phyloP scores from a whole-genome alignment of 805 yeast species.

The Metschnikowia dekortorum region DNA sequence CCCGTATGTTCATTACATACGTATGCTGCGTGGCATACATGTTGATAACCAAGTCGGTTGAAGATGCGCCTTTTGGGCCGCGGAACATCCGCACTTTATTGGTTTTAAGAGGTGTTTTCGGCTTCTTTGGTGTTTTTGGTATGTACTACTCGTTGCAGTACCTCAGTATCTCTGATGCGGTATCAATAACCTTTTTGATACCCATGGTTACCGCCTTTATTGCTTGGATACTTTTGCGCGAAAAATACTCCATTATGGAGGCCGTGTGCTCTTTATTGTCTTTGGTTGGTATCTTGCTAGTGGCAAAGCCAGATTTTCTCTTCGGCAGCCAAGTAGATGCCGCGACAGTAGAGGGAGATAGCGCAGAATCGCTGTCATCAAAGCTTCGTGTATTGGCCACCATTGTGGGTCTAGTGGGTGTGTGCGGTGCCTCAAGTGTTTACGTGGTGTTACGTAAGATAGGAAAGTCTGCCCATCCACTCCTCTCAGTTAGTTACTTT shows the following conservation, averaged over 20 bases:
- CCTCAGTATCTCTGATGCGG: slow-evolving; percentile 74
- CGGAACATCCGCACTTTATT: slow-evolving; percentile 50
- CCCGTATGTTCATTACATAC: slow-evolving; percentile 72
- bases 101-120: slow-evolving; percentile 61
- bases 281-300: slow-evolving; percentile 68
- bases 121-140: slow-evolving; percentile 73
- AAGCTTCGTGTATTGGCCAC: slow-evolving; percentile 59
- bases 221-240: slow-evolving; percentile 66
- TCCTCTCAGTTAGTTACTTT: slow-evolving; percentile 73
- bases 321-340: slow-evolving; percentile 44
- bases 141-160: slow-evolving; percentile 71
- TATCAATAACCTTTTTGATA: slow-evolving; percentile 69
- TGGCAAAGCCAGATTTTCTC: slow-evolving; percentile 75
- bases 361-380: slow-evolving; percentile 50
- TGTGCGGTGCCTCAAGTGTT: slow-evolving; percentile 64
- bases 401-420: slow-evolving; percentile 59
- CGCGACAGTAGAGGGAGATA: slow-evolving; percentile 29
- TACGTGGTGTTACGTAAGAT: slow-evolving; percentile 69
- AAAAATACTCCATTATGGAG: slow-evolving; percentile 62
- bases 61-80: slow-evolving; percentile 70
- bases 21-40: slow-evolving; percentile 54
- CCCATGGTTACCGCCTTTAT: slow-evolving; percentile 74
- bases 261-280: slow-evolving; percentile 66
- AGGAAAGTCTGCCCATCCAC: slow-evolving; percentile 75
- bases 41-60: slow-evolving; percentile 44